Evolutionary conservation across 441 rosid species (phyloP), one percentile per base, ranked within the genome.

Genomic region (Corymbia calophylla): DNA sequence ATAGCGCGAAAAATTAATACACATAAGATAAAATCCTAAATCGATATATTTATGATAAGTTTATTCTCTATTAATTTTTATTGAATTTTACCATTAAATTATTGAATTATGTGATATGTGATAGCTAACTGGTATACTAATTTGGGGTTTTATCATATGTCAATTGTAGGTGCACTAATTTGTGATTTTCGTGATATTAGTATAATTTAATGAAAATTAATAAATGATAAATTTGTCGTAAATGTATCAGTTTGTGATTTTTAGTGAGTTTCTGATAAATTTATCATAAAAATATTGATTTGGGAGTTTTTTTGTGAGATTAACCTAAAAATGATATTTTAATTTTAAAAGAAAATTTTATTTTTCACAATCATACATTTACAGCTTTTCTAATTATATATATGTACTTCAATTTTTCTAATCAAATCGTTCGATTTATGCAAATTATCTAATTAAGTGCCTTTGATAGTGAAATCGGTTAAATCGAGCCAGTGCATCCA

Each of bases 381-480:
- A 5, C 0, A 1, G 35, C 48, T 11, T 73, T 39, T 73, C 5
- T 21, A 21, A 10, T 21, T 1, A 2, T 39, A 2, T 6, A 0
- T 11, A 0, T 2, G 14, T 23, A 0, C 25, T 32, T 68, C 23
- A 32, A 32, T 68, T 68, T 4, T 31, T 17, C 23, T 32, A 32
- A 35, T 35, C 48, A 70, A 70, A 32, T 10, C 6, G 0, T 3
- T 73, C 2, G 16, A 73, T 39, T 39, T 21, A 7, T 12, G 51
- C 8, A 21, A 3, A 39, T 39, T 7, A 39, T 39, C 17, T 39
- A 3, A 21, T 73, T 12, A 11, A 11, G 29, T 73, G 12, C 16
- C 1, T 73, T 1, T 12, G 0, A 39, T 11, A 21, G 7, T 23
- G 39, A 73, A 1, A 39, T 4, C 5, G 0, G 1, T 66, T 8